Evolutionary conservation across 1,139 yeast genomes (phyloP).

Genomic region (Candida neerlandica): DNA sequence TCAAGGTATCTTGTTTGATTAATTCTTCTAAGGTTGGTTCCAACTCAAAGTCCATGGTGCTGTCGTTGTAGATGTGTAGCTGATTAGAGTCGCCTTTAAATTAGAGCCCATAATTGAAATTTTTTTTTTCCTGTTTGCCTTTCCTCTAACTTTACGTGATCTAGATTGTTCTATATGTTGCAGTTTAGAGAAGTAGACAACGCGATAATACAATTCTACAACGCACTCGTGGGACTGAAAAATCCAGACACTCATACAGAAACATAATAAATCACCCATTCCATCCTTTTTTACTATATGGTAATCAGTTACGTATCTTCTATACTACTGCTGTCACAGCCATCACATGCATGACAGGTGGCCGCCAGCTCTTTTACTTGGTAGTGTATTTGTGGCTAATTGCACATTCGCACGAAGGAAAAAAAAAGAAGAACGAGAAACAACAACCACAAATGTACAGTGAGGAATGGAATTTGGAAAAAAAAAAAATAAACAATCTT

Average conservation of each 20-base stretch:
- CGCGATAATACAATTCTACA: not conserved
- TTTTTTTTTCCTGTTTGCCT: not conserved
- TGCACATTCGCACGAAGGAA: not conserved
- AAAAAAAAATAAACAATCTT: conserved; percentile 1
- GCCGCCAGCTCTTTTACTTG: not conserved
- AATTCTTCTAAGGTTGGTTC: conserved; percentile 73
- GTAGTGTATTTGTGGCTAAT: not conserved
- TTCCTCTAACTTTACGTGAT: not conserved
- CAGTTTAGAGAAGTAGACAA: not conserved
- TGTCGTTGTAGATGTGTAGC: not conserved
- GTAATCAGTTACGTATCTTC: not conserved
- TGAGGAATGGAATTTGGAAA: not conserved
- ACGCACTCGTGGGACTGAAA: not conserved
- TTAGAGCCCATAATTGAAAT: not conserved
- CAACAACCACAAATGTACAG: not conserved
- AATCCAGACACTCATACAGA: too few species aligned
- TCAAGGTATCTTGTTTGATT: conserved; percentile 67
- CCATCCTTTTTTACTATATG: not conserved
- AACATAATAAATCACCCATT: too few species aligned
- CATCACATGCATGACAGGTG: not conserved
- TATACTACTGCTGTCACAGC: not conserved
- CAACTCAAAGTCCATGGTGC: conserved; percentile 46
- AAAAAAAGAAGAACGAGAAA: not conserved
- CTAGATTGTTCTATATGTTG: not conserved
- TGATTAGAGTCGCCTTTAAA: not conserved